Evolutionary conservation across 2,329 filamentous ascomycete genomes (phyloP).

Genomic region (Venturia aucupariae): DNA sequence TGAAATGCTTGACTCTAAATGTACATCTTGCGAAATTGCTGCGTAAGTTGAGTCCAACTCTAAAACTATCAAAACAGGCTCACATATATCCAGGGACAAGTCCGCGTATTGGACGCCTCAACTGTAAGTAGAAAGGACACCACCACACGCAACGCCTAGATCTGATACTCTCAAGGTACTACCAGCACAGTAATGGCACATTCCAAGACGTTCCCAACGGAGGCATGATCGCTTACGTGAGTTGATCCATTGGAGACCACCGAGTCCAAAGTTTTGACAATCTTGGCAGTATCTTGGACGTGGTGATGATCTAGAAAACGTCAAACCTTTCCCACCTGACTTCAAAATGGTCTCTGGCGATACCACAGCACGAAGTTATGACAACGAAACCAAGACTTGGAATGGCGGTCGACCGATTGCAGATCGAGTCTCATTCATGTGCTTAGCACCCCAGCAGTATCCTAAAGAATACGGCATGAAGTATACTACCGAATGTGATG

Average conservation of each 20-base stretch:
- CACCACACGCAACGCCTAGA: too few species aligned
- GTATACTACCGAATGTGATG: conserved; percentile 23
- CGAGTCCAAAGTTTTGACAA: not conserved
- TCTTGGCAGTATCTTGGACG: conserved; percentile 21
- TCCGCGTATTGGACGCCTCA: conserved; percentile 31
- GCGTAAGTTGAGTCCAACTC: conserved; percentile 11
- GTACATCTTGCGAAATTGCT: conserved; percentile 25
- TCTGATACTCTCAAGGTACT: conserved; percentile 18
- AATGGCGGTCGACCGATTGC: conserved; percentile 26
- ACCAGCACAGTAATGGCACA: conserved; percentile 25
- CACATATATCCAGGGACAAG: conserved; percentile 20
- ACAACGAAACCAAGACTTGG: conserved; percentile 25
- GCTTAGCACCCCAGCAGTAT: conserved; percentile 19
- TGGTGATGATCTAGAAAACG: conserved; percentile 18
- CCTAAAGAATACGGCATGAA: conserved; percentile 25
- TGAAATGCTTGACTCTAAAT: conserved; percentile 18
- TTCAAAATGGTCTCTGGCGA: conserved; percentile 25
- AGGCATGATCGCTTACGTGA: conserved; percentile 21
- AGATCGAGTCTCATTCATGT: conserved; percentile 25
- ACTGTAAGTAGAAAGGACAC: conserved; percentile 17
- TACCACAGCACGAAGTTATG: conserved; percentile 24
- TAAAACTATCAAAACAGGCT: not conserved
- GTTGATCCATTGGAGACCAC: not conserved
- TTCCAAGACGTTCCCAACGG: conserved; percentile 23
- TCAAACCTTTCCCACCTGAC: conserved; percentile 20